Evolutionary conservation across 441 rosid genomes (phyloP), one percentile per base, ranked within the genome.

Genomic region (Omphalea diandra): DNA sequence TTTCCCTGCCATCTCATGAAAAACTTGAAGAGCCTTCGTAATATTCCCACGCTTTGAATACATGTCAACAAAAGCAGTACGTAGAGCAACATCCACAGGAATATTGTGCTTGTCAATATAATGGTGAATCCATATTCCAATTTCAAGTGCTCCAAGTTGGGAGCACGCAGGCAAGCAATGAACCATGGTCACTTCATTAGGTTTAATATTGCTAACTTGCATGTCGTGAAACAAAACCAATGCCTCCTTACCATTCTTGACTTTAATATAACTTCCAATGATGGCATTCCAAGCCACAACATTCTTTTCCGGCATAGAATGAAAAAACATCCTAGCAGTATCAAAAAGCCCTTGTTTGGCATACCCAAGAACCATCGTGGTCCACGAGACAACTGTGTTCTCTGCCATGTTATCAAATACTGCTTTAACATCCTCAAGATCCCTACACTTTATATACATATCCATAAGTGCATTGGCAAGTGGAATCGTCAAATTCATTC

Each of bases 81-180:
- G 96, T 70, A 94, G 43, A 0, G 84, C 86, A 77, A 88, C 91
- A 70, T 85, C 84, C 52, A 87, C 68, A 63, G 80, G 41, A 76
- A 91, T 78, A 72, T 80, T 80, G 59, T 86, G 80, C 69, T 73
- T 89, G 75, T 84, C 71, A 29, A 89, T 80, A 67, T 85, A 94
- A 41, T 77, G 89, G 73, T 94, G 96, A 77, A 87, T 81, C 98
- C 96, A 94, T 49, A 87, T 79, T 65, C 98, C 97, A 27, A 81
- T 74, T 32, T 88, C 94, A 59, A 88, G 94, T 32, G 89, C 94
- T 67, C 96, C 97, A 63, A 93, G 89, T 70, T 88, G 94, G 33
- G 94, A 87, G 79, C 97, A 91, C 5, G 93, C 98, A 63, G 90
- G 86, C 72, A 94, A 83, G 79, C 97, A 91, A 79, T 81, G 90